A percentile compares a stretch with the other conserved stretches of the same genome.
These are phyloP conservation scores for Spergularia azorica DNA, from an alignment of 179 eudicot genomes.

Conservation along the genomic window DNA sequence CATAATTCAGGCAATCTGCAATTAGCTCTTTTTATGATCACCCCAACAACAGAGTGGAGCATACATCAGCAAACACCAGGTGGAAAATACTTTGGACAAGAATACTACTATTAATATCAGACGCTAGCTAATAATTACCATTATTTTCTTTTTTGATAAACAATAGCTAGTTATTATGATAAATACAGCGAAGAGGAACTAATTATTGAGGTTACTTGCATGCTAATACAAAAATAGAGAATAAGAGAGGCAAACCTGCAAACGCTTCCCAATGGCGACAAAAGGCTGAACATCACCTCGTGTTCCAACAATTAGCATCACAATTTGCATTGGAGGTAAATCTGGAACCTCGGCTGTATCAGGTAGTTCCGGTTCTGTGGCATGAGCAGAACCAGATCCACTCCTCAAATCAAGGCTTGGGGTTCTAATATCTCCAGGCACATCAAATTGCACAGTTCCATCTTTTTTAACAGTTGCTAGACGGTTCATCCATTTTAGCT, in stretches of 20 bases:
- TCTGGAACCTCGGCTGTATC: slow-evolving; percentile 41
- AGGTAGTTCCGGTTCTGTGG: slow-evolving; percentile 35
- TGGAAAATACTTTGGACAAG: not conserved
- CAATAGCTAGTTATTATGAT: too few species aligned
- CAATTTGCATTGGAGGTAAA: slow-evolving; percentile 75
- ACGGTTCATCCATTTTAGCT: slow-evolving; percentile 69
- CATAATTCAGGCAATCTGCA: not conserved
- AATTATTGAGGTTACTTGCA: too few species aligned
- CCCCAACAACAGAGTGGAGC: not conserved
- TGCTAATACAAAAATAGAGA: not conserved
- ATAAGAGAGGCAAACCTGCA: slow-evolving; percentile 52
- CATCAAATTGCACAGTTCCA: slow-evolving; percentile 79
- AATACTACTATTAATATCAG: not conserved
- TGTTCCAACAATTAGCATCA: slow-evolving; percentile 89
- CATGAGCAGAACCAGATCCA: slow-evolving; percentile 37
- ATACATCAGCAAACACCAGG: not conserved
- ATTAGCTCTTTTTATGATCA: not conserved
- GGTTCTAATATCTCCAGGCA: slow-evolving; percentile 64
- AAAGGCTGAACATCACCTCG: slow-evolving; percentile 96
- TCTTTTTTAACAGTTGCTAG: slow-evolving; percentile 62
- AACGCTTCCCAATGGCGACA: slow-evolving; percentile 75
- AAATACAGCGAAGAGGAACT: too few species aligned
- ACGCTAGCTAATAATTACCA: too few species aligned
- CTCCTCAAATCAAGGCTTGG: slow-evolving; percentile 44
- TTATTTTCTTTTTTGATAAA: too few species aligned